Conservation (phyloP, 805 yeast species). For the Yamadazyma phyllophila region DNA sequence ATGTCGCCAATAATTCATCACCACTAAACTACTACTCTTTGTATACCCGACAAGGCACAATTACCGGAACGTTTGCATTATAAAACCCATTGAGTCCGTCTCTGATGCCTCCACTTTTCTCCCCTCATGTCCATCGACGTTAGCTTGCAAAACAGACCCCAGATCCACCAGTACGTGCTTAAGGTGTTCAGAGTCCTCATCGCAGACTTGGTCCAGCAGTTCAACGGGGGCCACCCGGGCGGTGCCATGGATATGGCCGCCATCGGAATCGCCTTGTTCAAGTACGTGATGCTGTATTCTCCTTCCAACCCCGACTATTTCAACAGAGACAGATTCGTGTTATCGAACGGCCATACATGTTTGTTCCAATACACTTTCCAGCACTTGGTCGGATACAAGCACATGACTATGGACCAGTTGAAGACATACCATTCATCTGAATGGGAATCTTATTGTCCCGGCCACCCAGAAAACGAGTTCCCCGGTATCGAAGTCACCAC, state of each 20-base stretch:
- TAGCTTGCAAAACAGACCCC: slow-evolving; percentile 2
- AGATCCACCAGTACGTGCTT: slow-evolving; percentile 17
- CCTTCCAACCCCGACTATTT: slow-evolving; percentile 31
- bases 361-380: slow-evolving; percentile 29
- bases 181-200: slow-evolving; percentile 29
- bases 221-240: slow-evolving; percentile 40
- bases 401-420: slow-evolving; percentile 32
- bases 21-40: too few species aligned
- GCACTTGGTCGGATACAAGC: slow-evolving; percentile 30
- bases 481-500: slow-evolving; percentile 39
- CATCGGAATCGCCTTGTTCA: slow-evolving; percentile 35
- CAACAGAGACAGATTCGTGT: slow-evolving; percentile 37
- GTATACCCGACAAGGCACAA: background rate
- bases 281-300: slow-evolving; percentile 26
- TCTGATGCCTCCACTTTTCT: too few species aligned
- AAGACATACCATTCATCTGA: slow-evolving; percentile 30
- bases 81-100: background rate
- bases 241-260: slow-evolving; percentile 44
- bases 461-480: slow-evolving; percentile 41
- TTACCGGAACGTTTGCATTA: background rate
- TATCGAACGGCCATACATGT: slow-evolving; percentile 39
- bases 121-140: background rate
- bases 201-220: slow-evolving; percentile 24
- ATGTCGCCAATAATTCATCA: too few species aligned
- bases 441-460: slow-evolving; percentile 29